phyloP scores from a whole-genome alignment of 2,329 filamentous ascomycete species.

The Karstenula rhodostoma region DNA sequence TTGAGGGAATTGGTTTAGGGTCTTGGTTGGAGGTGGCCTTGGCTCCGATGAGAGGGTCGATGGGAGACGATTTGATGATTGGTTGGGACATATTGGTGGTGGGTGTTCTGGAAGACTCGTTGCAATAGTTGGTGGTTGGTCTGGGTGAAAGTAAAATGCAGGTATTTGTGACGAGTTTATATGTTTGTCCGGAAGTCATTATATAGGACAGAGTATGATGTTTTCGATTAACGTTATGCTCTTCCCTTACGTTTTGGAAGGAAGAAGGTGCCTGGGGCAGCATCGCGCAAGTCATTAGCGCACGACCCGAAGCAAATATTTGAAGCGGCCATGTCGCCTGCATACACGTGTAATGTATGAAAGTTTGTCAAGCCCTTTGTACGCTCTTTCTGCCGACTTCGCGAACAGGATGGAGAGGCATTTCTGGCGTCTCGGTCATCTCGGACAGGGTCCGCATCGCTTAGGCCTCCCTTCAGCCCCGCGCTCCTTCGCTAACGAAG shows the following conservation, averaged over 20 bases:
- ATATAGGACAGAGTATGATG: not conserved
- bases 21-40: constrained; percentile 19
- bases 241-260: not conserved
- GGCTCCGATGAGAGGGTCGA: constrained; percentile 27
- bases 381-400: not conserved
- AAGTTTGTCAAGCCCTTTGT: not conserved
- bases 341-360: not conserved
- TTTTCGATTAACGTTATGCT: not conserved
- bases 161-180: not conserved
- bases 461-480: not conserved
- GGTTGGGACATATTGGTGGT: constrained; percentile 3
- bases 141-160: not conserved
- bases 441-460: not conserved
- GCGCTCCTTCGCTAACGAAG: not conserved
- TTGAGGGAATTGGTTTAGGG: constrained; percentile 21
- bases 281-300: not conserved
- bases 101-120: not conserved
- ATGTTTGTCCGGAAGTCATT: not conserved
- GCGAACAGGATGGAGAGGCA: not conserved
- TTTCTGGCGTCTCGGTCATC: not conserved
- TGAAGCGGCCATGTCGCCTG: not conserved
- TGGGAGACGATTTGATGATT: constrained; percentile 11
- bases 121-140: not conserved
- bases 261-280: not conserved
- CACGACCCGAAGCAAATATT: not conserved